Evolutionary conservation across 805 yeast genomes (phyloP).

Genomic region (Wilhelminamyces savonicus): DNA sequence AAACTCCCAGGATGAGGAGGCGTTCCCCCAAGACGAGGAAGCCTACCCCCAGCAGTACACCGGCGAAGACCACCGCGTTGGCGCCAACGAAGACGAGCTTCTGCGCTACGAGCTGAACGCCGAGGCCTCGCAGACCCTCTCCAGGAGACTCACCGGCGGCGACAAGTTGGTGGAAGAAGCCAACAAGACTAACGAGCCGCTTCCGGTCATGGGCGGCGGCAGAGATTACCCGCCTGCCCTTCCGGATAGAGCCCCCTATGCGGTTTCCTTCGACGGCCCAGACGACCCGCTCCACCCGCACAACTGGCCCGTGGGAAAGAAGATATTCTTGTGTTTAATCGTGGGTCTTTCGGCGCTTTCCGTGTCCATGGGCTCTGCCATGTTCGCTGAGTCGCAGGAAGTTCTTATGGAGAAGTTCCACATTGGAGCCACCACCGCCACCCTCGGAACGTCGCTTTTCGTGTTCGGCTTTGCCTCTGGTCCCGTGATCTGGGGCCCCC

Average conservation of each 20-base stretch:
- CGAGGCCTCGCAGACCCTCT: too few species aligned
- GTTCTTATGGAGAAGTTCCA: constrained; percentile 46
- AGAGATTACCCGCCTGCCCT: constrained; percentile 58
- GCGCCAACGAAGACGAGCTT: too few species aligned
- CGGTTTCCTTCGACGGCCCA: constrained; percentile 72
- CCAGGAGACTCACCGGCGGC: constrained; percentile 13
- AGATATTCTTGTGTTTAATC: constrained; percentile 15
- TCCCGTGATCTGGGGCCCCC: constrained; percentile 6
- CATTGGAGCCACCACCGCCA: constrained; percentile 62
- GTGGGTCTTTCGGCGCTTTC: constrained; percentile 28
- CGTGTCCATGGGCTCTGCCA: constrained; percentile 16
- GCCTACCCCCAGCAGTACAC: too few species aligned
- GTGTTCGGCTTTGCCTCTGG: constrained; percentile 66
- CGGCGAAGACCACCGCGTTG: too few species aligned
- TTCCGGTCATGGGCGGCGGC: constrained; percentile 58
- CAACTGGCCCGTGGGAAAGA: constrained; percentile 52
- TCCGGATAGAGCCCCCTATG: constrained; percentile 49
- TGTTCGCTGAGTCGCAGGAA: constrained; percentile 59
- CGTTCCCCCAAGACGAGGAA: too few species aligned
- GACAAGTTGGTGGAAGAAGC: constrained; percentile 15
- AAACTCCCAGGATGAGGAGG: too few species aligned
- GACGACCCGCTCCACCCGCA: constrained; percentile 77
- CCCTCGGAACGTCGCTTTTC: constrained; percentile 70
- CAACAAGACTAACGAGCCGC: constrained; percentile 13
- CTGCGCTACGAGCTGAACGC: too few species aligned